Evolutionary conservation across 2,329 filamentous ascomycete genomes (phyloP), one percentile per base, ranked within the genome.

Genomic region (Aaosphaeria arxii): DNA sequence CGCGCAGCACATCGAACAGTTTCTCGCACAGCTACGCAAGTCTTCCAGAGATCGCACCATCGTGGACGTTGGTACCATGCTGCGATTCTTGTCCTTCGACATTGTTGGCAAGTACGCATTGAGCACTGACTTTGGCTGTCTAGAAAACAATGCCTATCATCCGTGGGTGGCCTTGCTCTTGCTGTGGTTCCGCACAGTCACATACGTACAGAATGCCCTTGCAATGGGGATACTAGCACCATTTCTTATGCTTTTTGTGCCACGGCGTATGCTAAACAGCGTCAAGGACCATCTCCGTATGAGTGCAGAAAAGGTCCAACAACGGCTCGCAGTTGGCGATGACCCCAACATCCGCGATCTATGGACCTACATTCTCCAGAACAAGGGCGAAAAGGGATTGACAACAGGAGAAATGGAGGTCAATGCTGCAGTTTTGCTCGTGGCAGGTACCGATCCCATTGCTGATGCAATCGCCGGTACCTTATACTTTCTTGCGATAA

Each of bases 21-120:
- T 70, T 7, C 49, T 70, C 38, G 47, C 55, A 39, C 49, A 60
- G 7, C 35, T 36, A 13, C 9, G n/a, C 9, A 9, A 36, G 33
- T 13, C 9, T 9, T 9, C n/a, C 33, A 36, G n/a, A 33, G 11
- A 35, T 5, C 31, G 30, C 13, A 6, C 11, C 6, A n/a, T 5
- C 6, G n/a, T 49, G 13, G 43, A 72, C 38, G 55, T 73, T 45
- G 54, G 52, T 4, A 52, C 55, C 5, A 73, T 66, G 64, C 64
- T 59, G 43, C 70, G 67, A 40, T 71, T 57, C 43, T 57, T 63
- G 6, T 67, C 65, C 1, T 74, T 73, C 46, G 70, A 74, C 45
- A 60, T 74, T 24, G 67, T 73, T 43, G 70, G 70, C 0, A 68
- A 74, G 42, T 48, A 74, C 4, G 55, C 64, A 1, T 73, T 74